Evolutionary conservation across 2,329 filamentous ascomycete genomes (phyloP), one percentile per base, ranked within the genome.

Genomic region (Truncatella angustata): DNA sequence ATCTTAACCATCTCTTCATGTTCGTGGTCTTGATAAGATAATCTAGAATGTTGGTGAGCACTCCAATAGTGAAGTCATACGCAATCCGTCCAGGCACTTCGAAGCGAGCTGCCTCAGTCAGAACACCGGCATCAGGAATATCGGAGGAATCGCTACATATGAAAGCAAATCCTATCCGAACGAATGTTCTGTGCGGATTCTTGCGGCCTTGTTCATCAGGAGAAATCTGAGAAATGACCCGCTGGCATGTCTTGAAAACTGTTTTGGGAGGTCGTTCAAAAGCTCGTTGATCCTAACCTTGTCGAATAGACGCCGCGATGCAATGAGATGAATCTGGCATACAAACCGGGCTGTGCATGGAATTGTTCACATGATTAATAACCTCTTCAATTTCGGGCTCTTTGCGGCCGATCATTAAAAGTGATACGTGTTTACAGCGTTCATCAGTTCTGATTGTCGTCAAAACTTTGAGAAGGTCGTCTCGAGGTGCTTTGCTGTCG

Each of bases 321-420:
- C 57, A 35, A 65, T 49, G 6, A 63, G 55, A 45, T 64, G 60
- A 7, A 65, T 53, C 40, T 65, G 61, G 34, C 63, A 63, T n/a
- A n/a, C n/a, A n/a, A n/a, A n/a, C n/a, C n/a, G n/a, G n/a, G n/a
- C n/a, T n/a, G n/a, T n/a, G n/a, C n/a, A n/a, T n/a, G n/a, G n/a
- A n/a, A n/a, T n/a, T 65, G 36, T 7, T 21, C 23, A 40, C 14
- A 2, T 6, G 4, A 7, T 23, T 35, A n/a, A 66, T 58, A 4
- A 34, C 30, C 2, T 44, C 46, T 20, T 54, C 50, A 20, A 68
- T 66, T 18, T 69, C 65, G 3, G 42, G 24, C 20, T 68, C 65
- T 12, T 63, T 53, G 2, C 64, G 64, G 34, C 65, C 67, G 5
- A 64, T 66, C 47, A 62, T 58, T 9, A 68, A 32, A n/a, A 68